phyloP scores from a whole-genome alignment of 2,329 filamentous ascomycete genomes.

The Verticillium nonalfalfae region DNA sequence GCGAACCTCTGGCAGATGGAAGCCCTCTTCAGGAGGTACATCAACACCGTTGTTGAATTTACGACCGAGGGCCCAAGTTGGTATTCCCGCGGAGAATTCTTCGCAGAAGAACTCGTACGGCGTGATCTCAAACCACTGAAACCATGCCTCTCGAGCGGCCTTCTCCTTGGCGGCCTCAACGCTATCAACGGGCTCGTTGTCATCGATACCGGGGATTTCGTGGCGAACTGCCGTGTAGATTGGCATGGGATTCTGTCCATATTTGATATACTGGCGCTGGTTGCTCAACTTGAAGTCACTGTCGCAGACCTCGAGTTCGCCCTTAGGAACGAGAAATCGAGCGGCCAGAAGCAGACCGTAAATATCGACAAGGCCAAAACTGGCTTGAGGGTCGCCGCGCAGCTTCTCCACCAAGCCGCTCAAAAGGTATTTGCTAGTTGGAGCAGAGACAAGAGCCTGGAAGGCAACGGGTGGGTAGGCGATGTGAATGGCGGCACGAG shows the following conservation, averaged over 20 bases:
- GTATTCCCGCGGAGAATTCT: slow-evolving; percentile 85
- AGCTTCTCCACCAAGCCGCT: slow-evolving; percentile 88
- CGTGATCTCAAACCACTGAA: slow-evolving; percentile 96
- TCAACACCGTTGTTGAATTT: slow-evolving; percentile 70
- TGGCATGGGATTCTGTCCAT: slow-evolving; percentile 78
- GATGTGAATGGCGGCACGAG: slow-evolving; percentile 79
- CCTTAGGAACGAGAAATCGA: slow-evolving; percentile 77
- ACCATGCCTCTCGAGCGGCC: slow-evolving; percentile 71
- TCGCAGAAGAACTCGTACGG: slow-evolving; percentile 96
- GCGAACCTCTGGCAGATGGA: slow-evolving; percentile 74
- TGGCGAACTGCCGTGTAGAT: slow-evolving; percentile 96
- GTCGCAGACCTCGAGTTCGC: slow-evolving; percentile 70
- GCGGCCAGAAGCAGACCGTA: slow-evolving; percentile 85
- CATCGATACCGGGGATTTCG: slow-evolving; percentile 71
- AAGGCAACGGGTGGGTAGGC: slow-evolving; percentile 86
- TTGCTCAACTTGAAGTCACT: slow-evolving; percentile 87
- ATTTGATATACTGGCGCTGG: slow-evolving; percentile 68
- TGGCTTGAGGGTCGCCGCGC: slow-evolving; percentile 70
- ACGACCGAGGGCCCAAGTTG: slow-evolving; percentile 87
- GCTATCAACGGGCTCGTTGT: slow-evolving; percentile 22
- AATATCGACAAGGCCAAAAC: slow-evolving; percentile 87
- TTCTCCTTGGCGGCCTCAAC: slow-evolving; percentile 44
- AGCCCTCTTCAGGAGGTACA: slow-evolving; percentile 56
- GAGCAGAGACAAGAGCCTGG: slow-evolving; percentile 73
- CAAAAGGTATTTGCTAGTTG: slow-evolving; percentile 88